Percentiles rank a stretch among this genome's conserved stretches.
phyloP scores from a whole-genome alignment of 495 filamentous ascomycete genomes.

The Trichoderma virens region DNA sequence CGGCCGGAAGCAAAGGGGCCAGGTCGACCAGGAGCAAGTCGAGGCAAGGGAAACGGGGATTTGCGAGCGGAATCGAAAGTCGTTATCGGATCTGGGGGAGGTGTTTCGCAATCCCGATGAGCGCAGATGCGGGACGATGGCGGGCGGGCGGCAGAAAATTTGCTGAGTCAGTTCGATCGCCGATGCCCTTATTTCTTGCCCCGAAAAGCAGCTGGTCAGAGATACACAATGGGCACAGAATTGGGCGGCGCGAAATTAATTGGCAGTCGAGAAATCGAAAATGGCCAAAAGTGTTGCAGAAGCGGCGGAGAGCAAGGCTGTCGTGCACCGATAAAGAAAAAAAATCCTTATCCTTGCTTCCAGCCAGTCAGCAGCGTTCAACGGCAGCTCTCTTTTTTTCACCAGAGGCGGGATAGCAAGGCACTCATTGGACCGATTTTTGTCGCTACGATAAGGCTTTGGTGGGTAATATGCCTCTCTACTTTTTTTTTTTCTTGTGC shows the following conservation, averaged over 20 bases:
- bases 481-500: not conserved
- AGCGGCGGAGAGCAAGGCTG: conserved; percentile 5
- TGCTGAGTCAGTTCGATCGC: conserved; percentile 7
- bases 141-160: conserved; percentile 8
- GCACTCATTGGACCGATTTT: conserved; percentile 3
- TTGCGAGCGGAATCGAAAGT: not conserved
- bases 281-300: not conserved
- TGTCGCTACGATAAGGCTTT: conserved; percentile 4
- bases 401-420: not conserved
- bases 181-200: conserved; percentile 7
- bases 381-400: not conserved
- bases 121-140: conserved; percentile 6
- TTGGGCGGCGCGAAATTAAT: not conserved
- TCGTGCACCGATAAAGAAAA: conserved; percentile 5
- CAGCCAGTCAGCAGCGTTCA: not conserved
- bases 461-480: not conserved
- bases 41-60: not conserved
- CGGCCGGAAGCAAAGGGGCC: not conserved
- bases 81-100: not conserved
- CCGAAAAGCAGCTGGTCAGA: conserved; percentile 6
- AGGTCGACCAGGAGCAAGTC: not conserved
- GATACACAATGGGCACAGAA: conserved; percentile 7
- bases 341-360: conserved; percentile 2
- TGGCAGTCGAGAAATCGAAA: conserved; percentile 3
- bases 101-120: not conserved